Conservation (phyloP, 257 asterid species). For the Solanum rostratum region DNA sequence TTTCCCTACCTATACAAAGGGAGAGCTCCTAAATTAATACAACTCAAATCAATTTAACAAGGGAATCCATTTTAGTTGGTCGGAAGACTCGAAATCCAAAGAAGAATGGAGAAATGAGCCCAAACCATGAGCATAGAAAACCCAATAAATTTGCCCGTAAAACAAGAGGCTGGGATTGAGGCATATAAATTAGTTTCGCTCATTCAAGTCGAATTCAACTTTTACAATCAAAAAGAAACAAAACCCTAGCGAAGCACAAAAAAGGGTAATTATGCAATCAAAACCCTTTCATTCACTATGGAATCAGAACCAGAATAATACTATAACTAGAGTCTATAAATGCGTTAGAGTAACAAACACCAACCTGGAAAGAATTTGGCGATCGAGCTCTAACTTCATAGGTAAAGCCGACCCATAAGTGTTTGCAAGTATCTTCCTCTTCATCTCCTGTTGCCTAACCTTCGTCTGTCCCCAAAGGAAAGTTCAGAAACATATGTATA, state of each 20-base stretch:
- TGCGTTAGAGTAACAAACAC: neutral
- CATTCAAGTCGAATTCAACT: neutral
- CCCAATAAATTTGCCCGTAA: neutral
- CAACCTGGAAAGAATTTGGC: neutral
- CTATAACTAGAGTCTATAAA: neutral
- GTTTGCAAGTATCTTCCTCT: neutral
- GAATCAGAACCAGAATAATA: neutral
- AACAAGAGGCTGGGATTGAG: neutral
- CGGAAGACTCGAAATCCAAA: neutral
- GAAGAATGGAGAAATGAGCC: neutral
- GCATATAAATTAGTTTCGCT: neutral
- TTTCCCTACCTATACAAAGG: neutral
- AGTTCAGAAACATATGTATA: neutral
- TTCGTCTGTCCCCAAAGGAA: neutral
- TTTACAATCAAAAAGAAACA: neutral
- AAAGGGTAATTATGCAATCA: neutral
- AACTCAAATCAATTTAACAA: neutral
- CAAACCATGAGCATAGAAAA: neutral
- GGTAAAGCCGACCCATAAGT: neutral
- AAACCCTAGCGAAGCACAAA: neutral
- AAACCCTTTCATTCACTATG: neutral
- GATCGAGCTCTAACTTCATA: neutral
- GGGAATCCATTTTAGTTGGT: neutral
- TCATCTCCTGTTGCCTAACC: neutral
- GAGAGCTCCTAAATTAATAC: neutral